phyloP scores from a whole-genome alignment of 2,329 filamentous ascomycete genomes.

The Triangularia verruculosa region DNA sequence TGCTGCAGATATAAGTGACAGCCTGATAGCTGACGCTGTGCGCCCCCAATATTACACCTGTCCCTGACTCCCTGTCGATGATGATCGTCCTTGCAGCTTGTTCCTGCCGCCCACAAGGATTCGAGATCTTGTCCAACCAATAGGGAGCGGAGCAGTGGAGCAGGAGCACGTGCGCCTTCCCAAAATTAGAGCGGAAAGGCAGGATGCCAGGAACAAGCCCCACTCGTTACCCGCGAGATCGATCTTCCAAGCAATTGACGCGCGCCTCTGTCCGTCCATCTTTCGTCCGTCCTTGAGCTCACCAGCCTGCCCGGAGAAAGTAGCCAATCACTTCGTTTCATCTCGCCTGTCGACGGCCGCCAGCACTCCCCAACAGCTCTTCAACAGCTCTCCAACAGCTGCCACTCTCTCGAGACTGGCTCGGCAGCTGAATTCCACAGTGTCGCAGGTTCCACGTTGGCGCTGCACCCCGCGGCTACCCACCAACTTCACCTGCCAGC shows the following conservation, averaged over 20 bases:
- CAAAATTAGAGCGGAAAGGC: constrained; percentile 20
- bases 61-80: not conserved
- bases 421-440: not conserved
- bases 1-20: not conserved
- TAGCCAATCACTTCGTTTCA: constrained; percentile 27
- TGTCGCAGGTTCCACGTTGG: constrained; percentile 7
- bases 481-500: not conserved
- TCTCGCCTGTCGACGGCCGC: constrained; percentile 13
- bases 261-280: constrained; percentile 20
- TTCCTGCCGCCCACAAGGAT: constrained; percentile 15
- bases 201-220: not conserved
- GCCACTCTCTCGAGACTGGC: not conserved
- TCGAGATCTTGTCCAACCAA: not conserved
- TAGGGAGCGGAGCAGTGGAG: not conserved
- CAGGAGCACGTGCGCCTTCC: constrained; percentile 17
- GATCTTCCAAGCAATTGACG: constrained; percentile 23
- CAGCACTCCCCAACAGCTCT: not conserved
- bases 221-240: constrained; percentile 4
- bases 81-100: constrained; percentile 19
- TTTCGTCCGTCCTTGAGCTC: not conserved
- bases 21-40: not conserved
- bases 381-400: too few relatives aligned
- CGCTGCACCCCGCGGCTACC: constrained; percentile 11
- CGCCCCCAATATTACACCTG: not conserved
- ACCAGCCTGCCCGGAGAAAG: not conserved